Base-by-base conservation (phyloP, 768 basidiomycete genomes). In the Russula ochroleuca region DNA sequence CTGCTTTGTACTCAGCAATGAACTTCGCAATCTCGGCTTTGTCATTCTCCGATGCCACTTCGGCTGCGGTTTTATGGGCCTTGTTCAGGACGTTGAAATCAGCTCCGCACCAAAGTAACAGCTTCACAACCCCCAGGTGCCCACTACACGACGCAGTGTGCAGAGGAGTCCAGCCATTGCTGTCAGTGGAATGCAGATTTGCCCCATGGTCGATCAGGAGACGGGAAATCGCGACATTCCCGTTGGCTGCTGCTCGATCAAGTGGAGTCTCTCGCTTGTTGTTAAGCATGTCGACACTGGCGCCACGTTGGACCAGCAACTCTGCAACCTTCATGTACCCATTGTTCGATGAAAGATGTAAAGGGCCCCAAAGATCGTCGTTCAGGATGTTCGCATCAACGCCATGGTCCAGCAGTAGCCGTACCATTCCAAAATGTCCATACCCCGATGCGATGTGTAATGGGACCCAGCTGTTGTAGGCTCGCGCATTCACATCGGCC, bases 121-220 rank as follows among this genome's bases (percentile, higher is more conserved):
- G 25, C 23, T 19, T 14, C 2, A 48, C 63, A 13, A 61, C 31
- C 0, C 19, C 17, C 1, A 47, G 31, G n/a, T 61, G 45, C 5
- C 63, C 58, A 7, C 11, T 14, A 1, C 1, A 2, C 5, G 59
- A 54, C 23, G 63, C 63, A 0, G 25, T 11, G 10, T 64, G 51
- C 33, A 64, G 31, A 8, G 49, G 50, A 8, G 58, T 61, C 31
- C 49, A 40, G 47, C 59, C 63, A 6, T 10, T 25, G 23, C 8
- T 23, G 15, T 60, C 41, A 1, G 11, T 17, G 10, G 58, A 2
- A 6, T 48, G 21, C 10, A 63, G 5, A 10, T 63, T 28, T 17
- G 62, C 62, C 35, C 57, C 62, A 4, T 31, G 31, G 13, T 63
- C 50, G 50, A 63, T 38, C 3, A 63, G 17, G 19, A 58, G 35